Evolutionary conservation across 139 green algal genomes (phyloP).

Genomic region (Chloropicon primus): DNA sequence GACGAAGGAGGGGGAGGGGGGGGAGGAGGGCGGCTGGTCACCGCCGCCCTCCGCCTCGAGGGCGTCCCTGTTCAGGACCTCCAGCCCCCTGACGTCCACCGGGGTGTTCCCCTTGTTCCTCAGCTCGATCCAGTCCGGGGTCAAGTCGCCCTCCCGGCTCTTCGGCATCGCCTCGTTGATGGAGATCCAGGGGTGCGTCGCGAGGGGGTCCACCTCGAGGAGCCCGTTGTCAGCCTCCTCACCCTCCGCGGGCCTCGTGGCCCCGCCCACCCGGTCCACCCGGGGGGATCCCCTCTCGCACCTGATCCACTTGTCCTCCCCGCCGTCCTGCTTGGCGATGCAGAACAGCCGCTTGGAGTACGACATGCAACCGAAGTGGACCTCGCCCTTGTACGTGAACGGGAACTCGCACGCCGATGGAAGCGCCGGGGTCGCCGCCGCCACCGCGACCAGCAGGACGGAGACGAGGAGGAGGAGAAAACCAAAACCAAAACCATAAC

Average conservation of each 20-base stretch:
- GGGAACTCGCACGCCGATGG: background rate
- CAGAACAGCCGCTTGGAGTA: background rate
- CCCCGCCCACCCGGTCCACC: background rate
- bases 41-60: background rate
- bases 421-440: background rate
- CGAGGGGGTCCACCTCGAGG: background rate
- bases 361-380: background rate
- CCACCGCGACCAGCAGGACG: background rate
- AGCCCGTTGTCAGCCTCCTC: background rate
- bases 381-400: background rate
- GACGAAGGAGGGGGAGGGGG: background rate
- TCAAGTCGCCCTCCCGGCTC: background rate
- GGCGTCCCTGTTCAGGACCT: background rate
- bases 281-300: background rate
- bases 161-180: background rate
- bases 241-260: background rate
- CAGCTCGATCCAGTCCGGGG: background rate
- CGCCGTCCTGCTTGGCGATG: background rate
- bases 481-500: too few relatives aligned
- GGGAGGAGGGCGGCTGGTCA: background rate
- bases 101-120: background rate
- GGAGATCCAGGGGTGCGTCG: background rate
- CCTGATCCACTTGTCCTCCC: background rate
- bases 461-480: background rate
- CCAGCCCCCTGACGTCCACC: background rate